A percentile compares a stretch with the other conserved stretches of the same genome.
phyloP scores from a whole-genome alignment of 495 filamentous ascomycete species.

The Xylaria intraflava region DNA sequence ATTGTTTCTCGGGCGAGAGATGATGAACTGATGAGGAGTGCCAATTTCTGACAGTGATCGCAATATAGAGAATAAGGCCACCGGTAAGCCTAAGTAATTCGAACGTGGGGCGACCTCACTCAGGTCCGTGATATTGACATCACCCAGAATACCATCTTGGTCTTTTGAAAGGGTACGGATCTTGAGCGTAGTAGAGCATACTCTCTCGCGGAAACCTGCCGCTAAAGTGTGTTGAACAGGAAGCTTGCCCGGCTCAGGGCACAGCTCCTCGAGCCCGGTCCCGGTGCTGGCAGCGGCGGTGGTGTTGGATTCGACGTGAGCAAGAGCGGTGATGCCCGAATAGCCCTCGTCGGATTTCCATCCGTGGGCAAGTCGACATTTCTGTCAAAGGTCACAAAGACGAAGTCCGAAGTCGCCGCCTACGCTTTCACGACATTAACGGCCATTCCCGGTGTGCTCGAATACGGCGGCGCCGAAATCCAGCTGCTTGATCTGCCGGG shows the following conservation, averaged over 20 bases:
- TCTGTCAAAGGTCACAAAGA: constrained; percentile 97
- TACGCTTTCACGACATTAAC: constrained; percentile 98
- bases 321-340: constrained; percentile 94
- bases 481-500: constrained; percentile 97
- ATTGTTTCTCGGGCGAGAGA: constrained; percentile 2
- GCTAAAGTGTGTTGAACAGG: constrained; percentile 38
- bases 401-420: constrained; percentile 89
- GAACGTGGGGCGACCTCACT: not conserved
- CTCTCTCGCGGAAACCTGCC: not conserved
- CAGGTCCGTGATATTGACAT: constrained; percentile 10
- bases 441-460: constrained; percentile 93
- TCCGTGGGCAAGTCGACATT: constrained; percentile 99
- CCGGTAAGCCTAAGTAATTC: constrained; percentile 53
- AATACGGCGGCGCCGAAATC: constrained; percentile 97
- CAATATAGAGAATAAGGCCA: constrained; percentile 90
- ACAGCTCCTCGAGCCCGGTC: constrained; percentile 86
- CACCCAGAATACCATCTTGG: constrained; percentile 89
- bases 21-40: constrained; percentile 2
- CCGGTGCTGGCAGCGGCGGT: constrained; percentile 68
- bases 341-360: constrained; percentile 94
- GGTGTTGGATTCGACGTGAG: constrained; percentile 88
- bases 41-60: constrained; percentile 20
- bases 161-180: constrained; percentile 81
- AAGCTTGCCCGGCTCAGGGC: constrained; percentile 95
- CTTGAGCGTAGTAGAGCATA: not conserved